Evolutionary conservation across 1,284 basidiomycete species (phyloP), one percentile per base, ranked within the genome.

Genomic region (Irpex sp.): DNA sequence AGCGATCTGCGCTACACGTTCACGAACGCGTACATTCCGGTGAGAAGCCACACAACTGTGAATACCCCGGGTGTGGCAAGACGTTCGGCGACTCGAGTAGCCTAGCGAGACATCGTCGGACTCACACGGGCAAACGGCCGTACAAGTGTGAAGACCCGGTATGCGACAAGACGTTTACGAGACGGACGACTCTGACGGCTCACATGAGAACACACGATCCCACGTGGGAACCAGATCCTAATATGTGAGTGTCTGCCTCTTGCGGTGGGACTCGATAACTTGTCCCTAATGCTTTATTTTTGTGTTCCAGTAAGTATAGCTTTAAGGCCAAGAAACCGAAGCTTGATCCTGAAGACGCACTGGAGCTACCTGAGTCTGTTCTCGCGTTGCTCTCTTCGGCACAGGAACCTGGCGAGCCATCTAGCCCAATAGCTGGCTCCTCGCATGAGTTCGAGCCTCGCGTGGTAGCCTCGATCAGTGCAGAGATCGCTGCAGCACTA

Each of bases 11-110:
- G 21, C 77, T 95, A 62, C 91, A 92, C 58, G 94, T 95, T 4
- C 93, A 95, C 74, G 82, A 85, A 61, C 88, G 93, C 46, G 91
- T 93, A 7, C 93, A 95, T 71, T 94, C 93, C 5, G 93, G 94
- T 57, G 93, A 95, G 79, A 92, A 92, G 72, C 93, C 93, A 1
- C 93, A 95, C 75, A 85, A 83, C 63, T 95, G 93, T 77, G 90
- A 93, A 76, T 93, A 92, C 71, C 89, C 90, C 9, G 90, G 86
- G 5, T 95, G 94, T 72, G 84, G 83, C 53, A 92, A 89, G 76
- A 90, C 88, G 5, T 95, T 95, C 75, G 88, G 92, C 49, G 93
- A 95, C 75, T 94, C 92, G 17, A 93, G 91, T 72, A 93, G 91
- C 75, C 81, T 95, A 63, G 92, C 93, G 58, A 86, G 94, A 69